phyloP scores from a whole-genome alignment of 208 protist species.

The Trypanosoma vivax region DNA sequence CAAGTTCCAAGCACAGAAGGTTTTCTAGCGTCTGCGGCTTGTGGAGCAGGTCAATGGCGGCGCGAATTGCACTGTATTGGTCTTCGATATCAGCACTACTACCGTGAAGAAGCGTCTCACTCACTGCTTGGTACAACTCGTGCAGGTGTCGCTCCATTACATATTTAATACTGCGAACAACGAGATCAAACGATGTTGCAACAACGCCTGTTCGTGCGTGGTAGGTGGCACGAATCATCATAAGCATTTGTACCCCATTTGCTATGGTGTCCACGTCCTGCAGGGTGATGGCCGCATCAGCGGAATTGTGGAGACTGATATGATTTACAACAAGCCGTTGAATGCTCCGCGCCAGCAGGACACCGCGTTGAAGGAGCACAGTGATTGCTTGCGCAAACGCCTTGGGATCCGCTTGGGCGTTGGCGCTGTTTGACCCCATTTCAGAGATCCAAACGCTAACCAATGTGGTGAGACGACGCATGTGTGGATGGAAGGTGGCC shows the following conservation, averaged over 20 bases:
- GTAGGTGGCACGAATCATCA: constrained; percentile 80
- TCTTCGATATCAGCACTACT: constrained; percentile 23
- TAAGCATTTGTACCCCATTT: constrained; percentile 78
- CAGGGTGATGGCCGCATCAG: constrained; percentile 47
- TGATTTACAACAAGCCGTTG: constrained; percentile 45
- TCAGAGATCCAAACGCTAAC: constrained; percentile 33
- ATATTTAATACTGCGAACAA: constrained; percentile 69
- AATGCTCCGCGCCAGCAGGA: constrained; percentile 56
- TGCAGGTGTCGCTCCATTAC: constrained; percentile 67
- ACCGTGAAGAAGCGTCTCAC: constrained; percentile 4
- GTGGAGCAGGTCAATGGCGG: constrained; percentile 64
- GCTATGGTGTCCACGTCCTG: constrained; percentile 59
- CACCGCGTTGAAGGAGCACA: constrained; percentile 57
- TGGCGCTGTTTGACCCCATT: constrained; percentile 35
- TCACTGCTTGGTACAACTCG: constrained; percentile 26
- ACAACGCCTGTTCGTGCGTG: constrained; percentile 71
- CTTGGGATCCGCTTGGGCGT: constrained; percentile 24
- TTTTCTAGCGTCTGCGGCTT: constrained; percentile 47
- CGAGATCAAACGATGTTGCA: constrained; percentile 53
- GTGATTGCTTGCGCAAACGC: constrained; percentile 30
- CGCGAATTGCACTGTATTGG: constrained; percentile 46
- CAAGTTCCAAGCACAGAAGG: constrained; percentile 46
- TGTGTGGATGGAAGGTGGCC: constrained; percentile 14
- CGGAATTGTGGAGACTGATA: constrained; percentile 67
- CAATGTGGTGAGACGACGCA: constrained; percentile 29